A percentile compares a stretch with the other conserved stretches of the same genome.
phyloP scores from a whole-genome alignment of 164 flowering plant genomes.

The Stephania yunnanensis region DNA sequence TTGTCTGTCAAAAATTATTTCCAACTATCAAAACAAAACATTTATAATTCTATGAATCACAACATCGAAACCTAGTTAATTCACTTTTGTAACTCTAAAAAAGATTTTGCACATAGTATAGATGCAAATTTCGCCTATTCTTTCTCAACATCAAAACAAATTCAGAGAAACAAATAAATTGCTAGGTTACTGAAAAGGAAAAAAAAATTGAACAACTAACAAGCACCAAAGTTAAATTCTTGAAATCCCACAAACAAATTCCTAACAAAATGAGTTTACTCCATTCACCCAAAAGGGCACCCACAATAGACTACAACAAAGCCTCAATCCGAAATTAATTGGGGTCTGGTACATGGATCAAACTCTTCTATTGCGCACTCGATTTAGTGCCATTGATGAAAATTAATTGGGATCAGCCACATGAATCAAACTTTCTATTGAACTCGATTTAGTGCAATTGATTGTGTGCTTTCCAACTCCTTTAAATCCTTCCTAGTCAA shows the following conservation, averaged over 20 bases:
- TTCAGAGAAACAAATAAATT: neutral
- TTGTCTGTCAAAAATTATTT: slow-evolving; percentile 17
- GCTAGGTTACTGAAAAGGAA: neutral
- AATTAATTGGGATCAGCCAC: no score
- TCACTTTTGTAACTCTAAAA: neutral
- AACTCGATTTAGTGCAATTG: no score
- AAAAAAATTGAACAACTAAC: neutral
- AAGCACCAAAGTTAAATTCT: neutral
- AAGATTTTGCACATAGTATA: neutral
- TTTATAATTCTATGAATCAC: neutral
- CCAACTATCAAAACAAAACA: slow-evolving; percentile 7
- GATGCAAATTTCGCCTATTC: neutral
- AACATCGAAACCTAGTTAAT: neutral
- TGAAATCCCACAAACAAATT: neutral
- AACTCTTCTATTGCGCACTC: no score
- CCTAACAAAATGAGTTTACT: no score
- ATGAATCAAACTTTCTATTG: no score
- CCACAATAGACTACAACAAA: no score
- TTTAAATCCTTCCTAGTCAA: no score
- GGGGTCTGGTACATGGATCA: no score
- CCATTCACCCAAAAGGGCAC: no score
- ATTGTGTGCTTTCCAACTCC: no score
- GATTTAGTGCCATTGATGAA: no score
- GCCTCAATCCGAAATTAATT: no score
- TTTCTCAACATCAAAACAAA: neutral